phyloP scores from a whole-genome alignment of 306 rosid genomes.

The Prunus mume region DNA sequence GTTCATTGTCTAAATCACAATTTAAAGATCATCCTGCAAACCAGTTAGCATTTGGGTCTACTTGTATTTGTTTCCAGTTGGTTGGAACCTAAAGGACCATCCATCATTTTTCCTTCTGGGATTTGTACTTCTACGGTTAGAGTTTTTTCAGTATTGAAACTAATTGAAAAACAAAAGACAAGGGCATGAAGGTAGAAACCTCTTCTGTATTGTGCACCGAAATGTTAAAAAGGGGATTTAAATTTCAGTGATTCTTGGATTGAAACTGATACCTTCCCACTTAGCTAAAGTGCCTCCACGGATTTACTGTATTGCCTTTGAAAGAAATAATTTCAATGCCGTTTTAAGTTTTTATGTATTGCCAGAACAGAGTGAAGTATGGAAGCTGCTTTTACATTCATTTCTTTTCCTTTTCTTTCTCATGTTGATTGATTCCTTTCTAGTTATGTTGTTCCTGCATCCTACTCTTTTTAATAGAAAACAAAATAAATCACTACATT shows the following conservation, averaged over 20 bases:
- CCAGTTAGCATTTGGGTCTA: no score
- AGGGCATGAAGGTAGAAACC: background rate
- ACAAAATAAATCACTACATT: background rate
- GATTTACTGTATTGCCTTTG: background rate
- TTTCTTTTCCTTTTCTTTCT: background rate
- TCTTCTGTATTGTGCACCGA: background rate
- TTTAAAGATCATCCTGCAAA: no score
- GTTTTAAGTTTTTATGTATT: background rate
- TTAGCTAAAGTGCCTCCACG: background rate
- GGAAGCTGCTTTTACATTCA: background rate
- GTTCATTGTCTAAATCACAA: no score
- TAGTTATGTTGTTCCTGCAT: background rate
- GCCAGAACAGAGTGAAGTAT: background rate
- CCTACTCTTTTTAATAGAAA: background rate
- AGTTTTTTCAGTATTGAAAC: background rate
- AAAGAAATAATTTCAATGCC: background rate
- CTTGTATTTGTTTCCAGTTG: no score
- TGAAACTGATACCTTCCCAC: background rate
- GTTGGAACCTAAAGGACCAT: background rate
- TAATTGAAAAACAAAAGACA: background rate
- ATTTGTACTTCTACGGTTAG: background rate
- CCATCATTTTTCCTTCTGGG: background rate
- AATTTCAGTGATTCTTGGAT: background rate
- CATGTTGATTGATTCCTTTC: background rate
- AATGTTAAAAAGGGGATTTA: background rate